phyloP scores from a whole-genome alignment of 2,329 filamentous ascomycete species.

The Beauveria sp. region DNA sequence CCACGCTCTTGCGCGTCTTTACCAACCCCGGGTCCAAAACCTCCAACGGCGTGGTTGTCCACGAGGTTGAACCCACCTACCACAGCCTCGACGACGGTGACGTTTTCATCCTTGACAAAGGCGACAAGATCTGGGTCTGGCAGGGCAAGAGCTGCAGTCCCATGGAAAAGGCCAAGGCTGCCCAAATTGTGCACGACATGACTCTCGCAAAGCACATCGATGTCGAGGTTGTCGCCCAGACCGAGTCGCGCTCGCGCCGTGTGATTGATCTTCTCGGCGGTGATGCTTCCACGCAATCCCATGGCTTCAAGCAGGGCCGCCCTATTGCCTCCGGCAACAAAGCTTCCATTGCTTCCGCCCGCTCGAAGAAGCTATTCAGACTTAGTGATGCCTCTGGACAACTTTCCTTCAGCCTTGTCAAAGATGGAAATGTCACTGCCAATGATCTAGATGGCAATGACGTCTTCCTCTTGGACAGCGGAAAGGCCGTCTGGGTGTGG shows the following conservation, averaged over 20 bases:
- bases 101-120: conserved; percentile 57
- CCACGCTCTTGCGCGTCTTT: conserved; percentile 54
- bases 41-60: conserved; percentile 45
- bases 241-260: conserved; percentile 45
- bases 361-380: conserved; percentile 44
- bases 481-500: conserved; percentile 58
- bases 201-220: conserved; percentile 56
- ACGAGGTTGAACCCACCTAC: conserved; percentile 57
- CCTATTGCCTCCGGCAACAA: conserved; percentile 28
- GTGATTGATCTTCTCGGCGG: conserved; percentile 51
- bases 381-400: conserved; percentile 54
- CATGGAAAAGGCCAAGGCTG: conserved; percentile 62
- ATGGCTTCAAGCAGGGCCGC: conserved; percentile 32
- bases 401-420: conserved; percentile 50
- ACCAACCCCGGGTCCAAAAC: conserved; percentile 42
- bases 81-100: conserved; percentile 56
- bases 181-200: conserved; percentile 59
- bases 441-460: conserved; percentile 50
- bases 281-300: conserved; percentile 29
- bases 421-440: conserved; percentile 40
- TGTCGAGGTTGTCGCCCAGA: conserved; percentile 57
- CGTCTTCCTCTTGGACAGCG: conserved; percentile 55
- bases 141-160: conserved; percentile 57
- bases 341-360: conserved; percentile 15
- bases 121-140: conserved; percentile 62